Percentiles rank a stretch among this genome's conserved stretches.
Evolutionary conservation across 257 asterid genomes (phyloP).

Genomic region (Ligustrum vulgare): DNA sequence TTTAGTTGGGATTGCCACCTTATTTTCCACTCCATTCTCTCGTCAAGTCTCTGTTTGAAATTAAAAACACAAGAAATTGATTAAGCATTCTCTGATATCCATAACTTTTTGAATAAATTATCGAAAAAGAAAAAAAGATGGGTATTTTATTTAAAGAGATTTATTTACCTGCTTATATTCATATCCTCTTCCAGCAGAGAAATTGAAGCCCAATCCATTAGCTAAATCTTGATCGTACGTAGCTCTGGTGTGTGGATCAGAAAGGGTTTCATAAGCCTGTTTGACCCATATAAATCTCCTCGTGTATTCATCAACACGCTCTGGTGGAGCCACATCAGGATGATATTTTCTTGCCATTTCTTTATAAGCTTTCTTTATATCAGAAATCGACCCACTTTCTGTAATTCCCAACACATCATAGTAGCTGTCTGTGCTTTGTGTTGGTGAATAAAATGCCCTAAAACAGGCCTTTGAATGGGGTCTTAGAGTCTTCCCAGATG

Average conservation of each 20-base stretch:
- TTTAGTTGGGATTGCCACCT: background rate
- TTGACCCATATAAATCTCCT: background rate
- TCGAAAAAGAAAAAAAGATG: no score
- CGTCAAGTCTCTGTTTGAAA: background rate
- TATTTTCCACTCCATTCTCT: background rate
- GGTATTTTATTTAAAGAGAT: background rate
- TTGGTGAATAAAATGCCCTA: background rate
- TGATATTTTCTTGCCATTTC: background rate
- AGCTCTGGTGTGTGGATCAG: background rate
- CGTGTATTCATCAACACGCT: background rate
- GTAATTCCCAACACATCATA: background rate
- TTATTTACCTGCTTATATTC: background rate
- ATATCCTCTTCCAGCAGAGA: background rate
- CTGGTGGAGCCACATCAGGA: background rate
- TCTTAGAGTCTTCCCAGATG: background rate
- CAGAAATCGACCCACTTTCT: background rate
- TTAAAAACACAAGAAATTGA: background rate
- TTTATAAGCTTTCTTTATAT: background rate
- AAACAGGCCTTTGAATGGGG: background rate
- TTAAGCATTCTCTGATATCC: background rate
- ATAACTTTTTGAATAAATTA: background rate
- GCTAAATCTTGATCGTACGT: background rate
- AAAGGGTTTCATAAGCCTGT: background rate
- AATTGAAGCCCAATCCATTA: background rate
- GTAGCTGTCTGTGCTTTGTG: background rate